Conservation (phyloP, 768 basidiomycete species). For the Mycena maculata region DNA sequence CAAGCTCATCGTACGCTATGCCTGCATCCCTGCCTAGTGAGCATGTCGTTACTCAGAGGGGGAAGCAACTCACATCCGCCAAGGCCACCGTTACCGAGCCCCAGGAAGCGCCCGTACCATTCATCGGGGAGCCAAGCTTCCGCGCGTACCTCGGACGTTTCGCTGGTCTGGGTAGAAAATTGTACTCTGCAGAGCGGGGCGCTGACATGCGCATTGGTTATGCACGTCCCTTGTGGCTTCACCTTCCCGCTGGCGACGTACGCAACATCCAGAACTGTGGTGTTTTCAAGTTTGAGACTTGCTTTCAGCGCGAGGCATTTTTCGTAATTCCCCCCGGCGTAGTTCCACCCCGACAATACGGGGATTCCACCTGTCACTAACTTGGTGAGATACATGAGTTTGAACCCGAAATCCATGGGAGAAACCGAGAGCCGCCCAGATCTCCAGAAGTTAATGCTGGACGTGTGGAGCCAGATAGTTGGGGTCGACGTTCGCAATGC, state of each 20-base stretch:
- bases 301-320: too few species aligned
- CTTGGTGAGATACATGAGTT: too few species aligned
- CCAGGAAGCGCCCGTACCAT: constrained; percentile 3
- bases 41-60: too few species aligned
- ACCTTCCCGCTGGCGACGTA: not conserved
- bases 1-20: constrained; percentile 17
- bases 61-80: too few species aligned
- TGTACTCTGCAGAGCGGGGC: not conserved
- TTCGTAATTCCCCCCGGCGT: too few species aligned
- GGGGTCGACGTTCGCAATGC: too few species aligned
- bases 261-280: not conserved
- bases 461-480: too few species aligned
- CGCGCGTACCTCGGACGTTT: not conserved
- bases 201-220: not conserved
- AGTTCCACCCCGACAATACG: too few species aligned
- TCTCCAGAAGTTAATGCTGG: too few species aligned
- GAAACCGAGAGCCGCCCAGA: too few species aligned
- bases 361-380: too few species aligned
- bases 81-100: not conserved
- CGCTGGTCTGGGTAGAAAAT: not conserved
- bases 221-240: not conserved
- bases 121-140: constrained; percentile 2
- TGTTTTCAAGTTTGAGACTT: not conserved
- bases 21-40: not conserved
- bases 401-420: too few species aligned